Percentiles rank a stretch among this genome's conserved stretches.
These are phyloP conservation scores for Syzygium oleosum DNA, from an alignment of 345 rosid genomes.

Conservation along the genomic window DNA sequence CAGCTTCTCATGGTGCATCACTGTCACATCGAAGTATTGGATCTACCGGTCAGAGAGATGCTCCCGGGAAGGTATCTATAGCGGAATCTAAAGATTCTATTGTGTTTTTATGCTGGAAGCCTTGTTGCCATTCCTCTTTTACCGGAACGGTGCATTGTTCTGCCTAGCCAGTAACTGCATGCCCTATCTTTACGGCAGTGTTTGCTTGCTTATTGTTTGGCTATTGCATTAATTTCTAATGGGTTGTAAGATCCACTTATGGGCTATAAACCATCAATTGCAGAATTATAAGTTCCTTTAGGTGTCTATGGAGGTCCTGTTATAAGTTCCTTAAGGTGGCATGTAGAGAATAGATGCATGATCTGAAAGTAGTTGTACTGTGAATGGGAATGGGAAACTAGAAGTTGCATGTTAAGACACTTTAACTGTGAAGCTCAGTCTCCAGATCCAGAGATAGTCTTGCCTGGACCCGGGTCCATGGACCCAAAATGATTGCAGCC, in stretches of 20 bases:
- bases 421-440: neutral
- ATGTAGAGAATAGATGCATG: neutral
- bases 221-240: neutral
- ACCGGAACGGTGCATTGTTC: neutral
- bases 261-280: neutral
- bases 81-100: neutral
- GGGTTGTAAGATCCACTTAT: neutral
- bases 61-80: conserved; percentile 72
- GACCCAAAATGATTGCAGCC: neutral
- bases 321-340: neutral
- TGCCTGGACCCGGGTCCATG: neutral
- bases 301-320: neutral
- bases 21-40: conserved; percentile 66
- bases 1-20: conserved; percentile 84
- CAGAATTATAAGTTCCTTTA: neutral
- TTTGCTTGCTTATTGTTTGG: neutral
- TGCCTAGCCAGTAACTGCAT: neutral
- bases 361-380: neutral
- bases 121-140: neutral
- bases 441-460: neutral
- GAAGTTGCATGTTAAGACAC: neutral
- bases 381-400: neutral
- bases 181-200: neutral
- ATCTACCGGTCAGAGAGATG: conserved; percentile 97
- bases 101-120: neutral